These are phyloP conservation scores for Peronospora destructor DNA, from an alignment of 352 stramenopile species.

Conservation along the genomic window DNA sequence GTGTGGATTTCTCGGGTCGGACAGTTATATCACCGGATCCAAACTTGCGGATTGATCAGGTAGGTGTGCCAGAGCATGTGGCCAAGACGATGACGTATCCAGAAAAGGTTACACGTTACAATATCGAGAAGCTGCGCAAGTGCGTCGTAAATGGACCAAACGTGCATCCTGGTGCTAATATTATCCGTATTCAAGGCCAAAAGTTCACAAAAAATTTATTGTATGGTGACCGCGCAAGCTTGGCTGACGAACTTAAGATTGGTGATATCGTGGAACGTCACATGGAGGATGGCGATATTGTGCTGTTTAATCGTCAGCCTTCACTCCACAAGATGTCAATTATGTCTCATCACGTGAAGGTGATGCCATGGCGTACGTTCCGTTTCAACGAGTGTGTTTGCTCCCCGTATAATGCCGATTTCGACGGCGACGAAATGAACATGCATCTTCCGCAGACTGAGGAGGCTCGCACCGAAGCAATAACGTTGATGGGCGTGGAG, in stretches of 20 bases:
- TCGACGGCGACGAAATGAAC: conserved; percentile 99
- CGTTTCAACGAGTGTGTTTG: conserved; percentile 99
- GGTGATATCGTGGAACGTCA: conserved; percentile 99
- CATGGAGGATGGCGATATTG: conserved; percentile 98
- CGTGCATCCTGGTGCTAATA: conserved; percentile 95
- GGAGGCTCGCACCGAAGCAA: conserved; percentile 95
- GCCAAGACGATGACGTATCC: conserved; percentile 99
- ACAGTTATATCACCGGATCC: conserved; percentile 99
- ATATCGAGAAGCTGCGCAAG: conserved; percentile 94
- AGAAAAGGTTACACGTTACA: conserved; percentile 95
- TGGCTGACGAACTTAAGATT: conserved; percentile 92
- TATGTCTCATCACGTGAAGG: conserved; percentile 90
- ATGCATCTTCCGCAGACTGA: conserved; percentile 99
- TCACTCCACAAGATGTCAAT: conserved; percentile 99
- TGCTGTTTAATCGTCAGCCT: conserved; percentile 99
- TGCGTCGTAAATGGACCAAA: conserved; percentile 94
- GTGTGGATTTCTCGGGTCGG: conserved; percentile 98
- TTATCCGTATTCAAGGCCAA: conserved; percentile 79
- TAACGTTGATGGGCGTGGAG: conserved; percentile 96
- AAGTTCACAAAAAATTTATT: conserved; percentile 88
- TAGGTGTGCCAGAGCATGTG: conserved; percentile 92
- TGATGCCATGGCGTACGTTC: conserved; percentile 98
- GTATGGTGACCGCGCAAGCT: conserved; percentile 91
- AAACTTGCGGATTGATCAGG: conserved; percentile 93
- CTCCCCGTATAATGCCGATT: conserved; percentile 99